These are phyloP conservation scores for Penicillium tannophilum DNA, from an alignment of 495 filamentous ascomycete species.

Conservation along the genomic window DNA sequence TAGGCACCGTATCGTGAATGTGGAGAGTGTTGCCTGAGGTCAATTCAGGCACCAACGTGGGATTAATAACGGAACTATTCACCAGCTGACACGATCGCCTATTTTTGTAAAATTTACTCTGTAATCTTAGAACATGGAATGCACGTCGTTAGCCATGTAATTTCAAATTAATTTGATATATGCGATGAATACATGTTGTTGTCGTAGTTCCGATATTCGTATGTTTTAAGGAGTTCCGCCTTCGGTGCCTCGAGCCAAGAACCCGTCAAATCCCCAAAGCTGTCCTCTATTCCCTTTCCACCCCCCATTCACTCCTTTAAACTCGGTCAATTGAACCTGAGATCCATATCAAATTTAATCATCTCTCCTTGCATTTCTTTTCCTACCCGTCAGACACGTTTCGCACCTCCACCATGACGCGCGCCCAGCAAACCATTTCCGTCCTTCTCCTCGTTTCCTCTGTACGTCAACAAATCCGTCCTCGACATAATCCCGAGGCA, in stretches of 20 bases:
- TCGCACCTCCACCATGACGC: conserved; percentile 67
- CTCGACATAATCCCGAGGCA: background rate
- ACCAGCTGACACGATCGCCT: background rate
- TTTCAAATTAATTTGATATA: background rate
- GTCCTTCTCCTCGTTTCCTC: conserved; percentile 83
- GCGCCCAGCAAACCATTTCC: conserved; percentile 90
- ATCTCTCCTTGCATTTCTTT: conserved; percentile 12
- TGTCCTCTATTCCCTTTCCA: conserved; percentile 18
- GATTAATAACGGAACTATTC: background rate
- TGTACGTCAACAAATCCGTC: conserved; percentile 49
- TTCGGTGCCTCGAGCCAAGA: conserved; percentile 18
- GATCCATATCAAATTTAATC: background rate
- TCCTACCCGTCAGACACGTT: conserved; percentile 1
- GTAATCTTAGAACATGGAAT: background rate
- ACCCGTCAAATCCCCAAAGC: conserved; percentile 18
- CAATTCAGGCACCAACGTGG: conserved; percentile 24
- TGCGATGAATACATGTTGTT: background rate
- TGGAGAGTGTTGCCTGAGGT: conserved; percentile 26
- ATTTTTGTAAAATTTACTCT: background rate
- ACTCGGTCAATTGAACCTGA: conserved; percentile 21
- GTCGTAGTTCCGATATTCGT: background rate
- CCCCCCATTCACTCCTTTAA: conserved; percentile 24
- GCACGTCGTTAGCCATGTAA: background rate
- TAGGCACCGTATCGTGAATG: conserved; percentile 9
- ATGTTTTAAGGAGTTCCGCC: conserved; percentile 15